These are phyloP conservation scores for Brasenia schreberi DNA, from an alignment of 164 flowering plant species.

Conservation along the genomic window DNA sequence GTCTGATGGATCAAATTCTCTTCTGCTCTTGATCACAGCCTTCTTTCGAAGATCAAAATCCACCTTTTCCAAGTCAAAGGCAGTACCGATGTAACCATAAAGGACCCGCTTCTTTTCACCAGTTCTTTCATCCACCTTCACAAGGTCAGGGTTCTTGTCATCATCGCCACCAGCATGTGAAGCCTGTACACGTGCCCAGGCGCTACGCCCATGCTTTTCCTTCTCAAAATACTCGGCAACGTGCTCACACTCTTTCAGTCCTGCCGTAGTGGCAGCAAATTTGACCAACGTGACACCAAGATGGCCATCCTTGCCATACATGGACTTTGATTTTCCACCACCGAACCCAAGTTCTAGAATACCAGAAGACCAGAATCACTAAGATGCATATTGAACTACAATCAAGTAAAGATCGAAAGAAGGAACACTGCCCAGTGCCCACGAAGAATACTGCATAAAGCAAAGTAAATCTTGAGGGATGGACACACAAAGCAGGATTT, in stretches of 20 bases:
- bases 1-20: constrained; percentile 20
- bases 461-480: too few relatives aligned
- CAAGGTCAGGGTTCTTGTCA: constrained; percentile 67
- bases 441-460: background rate
- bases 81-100: constrained; percentile 76
- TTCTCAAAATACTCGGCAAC: constrained; percentile 70
- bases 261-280: constrained; percentile 50
- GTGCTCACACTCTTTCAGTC: constrained; percentile 62
- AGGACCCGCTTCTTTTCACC: constrained; percentile 63
- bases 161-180: constrained; percentile 41
- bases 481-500: too few relatives aligned
- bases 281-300: constrained; percentile 64
- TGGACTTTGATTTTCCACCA: constrained; percentile 77
- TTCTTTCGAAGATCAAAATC: constrained; percentile 80
- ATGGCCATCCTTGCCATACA: constrained; percentile 86
- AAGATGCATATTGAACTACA: background rate
- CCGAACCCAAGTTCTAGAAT: constrained; percentile 68
- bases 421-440: background rate
- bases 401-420: background rate
- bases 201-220: constrained; percentile 65
- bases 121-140: constrained; percentile 51
- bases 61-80: constrained; percentile 60
- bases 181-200: constrained; percentile 49
- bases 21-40: constrained; percentile 48
- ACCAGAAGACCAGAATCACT: background rate